Conservation (phyloP, 306 rosid species). For the Gynostemma pentaphyllum region DNA sequence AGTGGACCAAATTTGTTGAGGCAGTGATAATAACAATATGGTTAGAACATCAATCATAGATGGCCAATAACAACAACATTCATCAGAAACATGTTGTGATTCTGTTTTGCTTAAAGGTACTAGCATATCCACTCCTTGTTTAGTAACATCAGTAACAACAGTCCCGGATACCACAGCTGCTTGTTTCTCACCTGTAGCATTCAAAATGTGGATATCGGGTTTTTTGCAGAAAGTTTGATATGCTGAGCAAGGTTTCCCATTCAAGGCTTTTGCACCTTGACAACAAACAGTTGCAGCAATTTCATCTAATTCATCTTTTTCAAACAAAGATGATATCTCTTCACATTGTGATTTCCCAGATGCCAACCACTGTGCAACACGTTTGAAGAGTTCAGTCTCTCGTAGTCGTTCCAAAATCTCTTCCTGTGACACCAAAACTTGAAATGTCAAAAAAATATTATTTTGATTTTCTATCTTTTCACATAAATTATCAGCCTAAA, state of each 20-base stretch:
- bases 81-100: slow-evolving; percentile 28
- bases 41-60: slow-evolving; percentile 67
- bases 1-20: slow-evolving; percentile 59
- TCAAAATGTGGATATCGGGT: slow-evolving; percentile 34
- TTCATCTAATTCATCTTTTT: slow-evolving; percentile 14
- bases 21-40: slow-evolving; percentile 66
- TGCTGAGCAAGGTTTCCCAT: slow-evolving; percentile 21
- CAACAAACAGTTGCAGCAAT: slow-evolving; percentile 53
- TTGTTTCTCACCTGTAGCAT: slow-evolving; percentile 34
- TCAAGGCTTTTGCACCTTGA: slow-evolving; percentile 52
- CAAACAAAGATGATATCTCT: slow-evolving; percentile 16
- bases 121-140: slow-evolving; percentile 61
- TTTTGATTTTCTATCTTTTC: neutral
- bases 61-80: slow-evolving; percentile 72
- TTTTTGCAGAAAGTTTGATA: slow-evolving; percentile 33
- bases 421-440: slow-evolving; percentile 50
- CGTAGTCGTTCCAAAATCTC: slow-evolving; percentile 56
- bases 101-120: slow-evolving; percentile 42
- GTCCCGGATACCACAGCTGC: slow-evolving; percentile 58
- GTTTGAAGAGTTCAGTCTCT: slow-evolving; percentile 50
- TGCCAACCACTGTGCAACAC: slow-evolving; percentile 43
- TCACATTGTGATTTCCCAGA: slow-evolving; percentile 32
- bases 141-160: slow-evolving; percentile 33
- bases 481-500: neutral
- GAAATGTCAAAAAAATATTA: neutral